A percentile compares a stretch with the other conserved stretches of the same genome.
These are phyloP conservation scores for Solanum acaule DNA, from an alignment of 257 asterid species.

Conservation along the genomic window DNA sequence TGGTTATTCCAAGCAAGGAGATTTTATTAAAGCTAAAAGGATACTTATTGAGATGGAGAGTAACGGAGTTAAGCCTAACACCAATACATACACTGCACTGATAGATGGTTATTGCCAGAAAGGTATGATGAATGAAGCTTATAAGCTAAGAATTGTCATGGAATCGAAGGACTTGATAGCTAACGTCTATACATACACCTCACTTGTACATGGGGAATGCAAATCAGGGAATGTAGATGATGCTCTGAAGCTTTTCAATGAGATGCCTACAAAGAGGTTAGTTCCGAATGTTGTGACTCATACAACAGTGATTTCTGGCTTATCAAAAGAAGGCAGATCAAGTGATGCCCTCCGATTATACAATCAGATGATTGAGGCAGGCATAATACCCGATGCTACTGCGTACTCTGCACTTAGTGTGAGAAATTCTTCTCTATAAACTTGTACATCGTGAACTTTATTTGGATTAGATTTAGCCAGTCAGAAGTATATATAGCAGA, in stretches of 20 bases:
- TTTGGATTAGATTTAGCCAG: not conserved
- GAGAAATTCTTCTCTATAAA: not conserved
- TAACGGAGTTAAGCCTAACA: not conserved
- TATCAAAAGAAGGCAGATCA: slow-evolving; percentile 60
- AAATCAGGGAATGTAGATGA: slow-evolving; percentile 50
- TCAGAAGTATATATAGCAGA: not conserved
- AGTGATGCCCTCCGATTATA: slow-evolving; percentile 70
- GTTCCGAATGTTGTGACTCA: slow-evolving; percentile 38
- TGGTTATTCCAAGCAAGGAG: not conserved
- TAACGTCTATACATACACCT: slow-evolving; percentile 62
- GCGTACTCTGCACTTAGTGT: slow-evolving; percentile 45
- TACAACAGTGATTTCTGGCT: slow-evolving; percentile 50
- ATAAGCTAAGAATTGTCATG: slow-evolving; percentile 34
- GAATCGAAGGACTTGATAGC: slow-evolving; percentile 13
- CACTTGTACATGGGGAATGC: slow-evolving; percentile 68
- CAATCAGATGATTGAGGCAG: slow-evolving; percentile 67
- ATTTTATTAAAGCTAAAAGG: not conserved
- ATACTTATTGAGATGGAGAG: slow-evolving; percentile 4
- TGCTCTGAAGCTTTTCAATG: slow-evolving; percentile 53
- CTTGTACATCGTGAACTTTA: not conserved
- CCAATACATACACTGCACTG: not conserved
- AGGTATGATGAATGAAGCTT: slow-evolving; percentile 24
- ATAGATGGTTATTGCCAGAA: not conserved
- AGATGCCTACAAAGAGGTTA: slow-evolving; percentile 40
- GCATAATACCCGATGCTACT: slow-evolving; percentile 53